Percentiles rank a stretch among this genome's conserved stretches.
Evolutionary conservation across 2,329 filamentous ascomycete species (phyloP).

Genomic region (Helicocarpus griseus): DNA sequence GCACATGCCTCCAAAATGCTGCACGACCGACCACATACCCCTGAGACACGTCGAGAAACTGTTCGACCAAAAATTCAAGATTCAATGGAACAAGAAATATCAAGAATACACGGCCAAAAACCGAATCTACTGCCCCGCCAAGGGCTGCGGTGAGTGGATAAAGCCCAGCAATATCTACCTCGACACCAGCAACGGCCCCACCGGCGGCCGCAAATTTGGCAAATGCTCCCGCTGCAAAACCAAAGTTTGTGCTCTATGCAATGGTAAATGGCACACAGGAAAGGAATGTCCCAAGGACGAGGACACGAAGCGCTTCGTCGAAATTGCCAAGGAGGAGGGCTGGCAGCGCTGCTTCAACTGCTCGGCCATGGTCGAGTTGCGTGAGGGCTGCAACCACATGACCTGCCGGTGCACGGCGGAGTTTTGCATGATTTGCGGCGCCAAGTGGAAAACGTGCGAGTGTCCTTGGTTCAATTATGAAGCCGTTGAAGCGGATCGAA

Average conservation of each 20-base stretch:
- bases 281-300: slow-evolving; percentile 56
- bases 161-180: slow-evolving; percentile 58
- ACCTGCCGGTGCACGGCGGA: slow-evolving; percentile 74
- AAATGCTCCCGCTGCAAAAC: slow-evolving; percentile 62
- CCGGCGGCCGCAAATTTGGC: slow-evolving; percentile 54
- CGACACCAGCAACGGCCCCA: slow-evolving; percentile 32
- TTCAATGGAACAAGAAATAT: slow-evolving; percentile 70
- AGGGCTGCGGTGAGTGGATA: slow-evolving; percentile 70
- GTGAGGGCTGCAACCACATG: slow-evolving; percentile 82
- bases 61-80: slow-evolving; percentile 66
- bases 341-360: slow-evolving; percentile 76
- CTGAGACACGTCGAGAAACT: slow-evolving; percentile 65
- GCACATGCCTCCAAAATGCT: slow-evolving; percentile 80
- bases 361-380: slow-evolving; percentile 64
- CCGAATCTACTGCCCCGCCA: slow-evolving; percentile 65
- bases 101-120: slow-evolving; percentile 65
- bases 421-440: slow-evolving; percentile 79
- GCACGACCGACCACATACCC: slow-evolving; percentile 61
- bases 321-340: slow-evolving; percentile 59
- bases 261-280: slow-evolving; percentile 61
- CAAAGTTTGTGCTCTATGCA: slow-evolving; percentile 66
- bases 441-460: slow-evolving; percentile 72
- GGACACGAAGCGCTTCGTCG: slow-evolving; percentile 36
- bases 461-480: slow-evolving; percentile 72
- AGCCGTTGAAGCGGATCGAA: slow-evolving; percentile 45